phyloP scores from a whole-genome alignment of 108 stramenopile species.

The Skeletonema potamos region DNA sequence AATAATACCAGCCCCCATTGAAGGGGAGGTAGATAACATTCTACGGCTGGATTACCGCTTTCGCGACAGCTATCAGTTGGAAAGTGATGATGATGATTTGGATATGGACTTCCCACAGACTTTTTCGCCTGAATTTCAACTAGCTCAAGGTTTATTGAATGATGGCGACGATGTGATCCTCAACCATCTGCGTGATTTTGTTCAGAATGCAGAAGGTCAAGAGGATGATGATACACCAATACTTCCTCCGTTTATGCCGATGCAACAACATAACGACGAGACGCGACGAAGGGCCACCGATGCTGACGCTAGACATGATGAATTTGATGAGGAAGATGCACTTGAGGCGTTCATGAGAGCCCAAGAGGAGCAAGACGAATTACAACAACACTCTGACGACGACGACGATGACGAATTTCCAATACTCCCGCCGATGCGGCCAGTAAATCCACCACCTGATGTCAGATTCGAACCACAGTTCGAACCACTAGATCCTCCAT shows the following conservation, averaged over 20 bases:
- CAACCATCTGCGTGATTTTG: neutral
- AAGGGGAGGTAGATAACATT: constrained; percentile 42
- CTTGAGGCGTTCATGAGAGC: constrained; percentile 39
- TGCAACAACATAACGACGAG: too few species aligned
- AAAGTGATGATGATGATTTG: neutral
- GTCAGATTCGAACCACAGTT: constrained; percentile 59
- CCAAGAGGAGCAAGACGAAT: constrained; percentile 41
- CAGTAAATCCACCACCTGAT: constrained; percentile 34
- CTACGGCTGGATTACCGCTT: constrained; percentile 11
- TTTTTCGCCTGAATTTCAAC: neutral
- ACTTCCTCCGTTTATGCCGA: too few species aligned
- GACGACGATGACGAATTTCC: constrained; percentile 17
- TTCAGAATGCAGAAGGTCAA: neutral
- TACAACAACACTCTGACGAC: neutral
- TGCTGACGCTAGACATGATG: neutral
- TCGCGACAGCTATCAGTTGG: neutral
- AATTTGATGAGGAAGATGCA: constrained; percentile 42
- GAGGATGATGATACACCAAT: neutral
- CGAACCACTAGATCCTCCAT: constrained; percentile 63
- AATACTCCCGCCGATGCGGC: neutral
- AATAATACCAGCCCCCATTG: constrained; percentile 11
- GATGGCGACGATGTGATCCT: neutral
- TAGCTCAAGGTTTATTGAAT: neutral
- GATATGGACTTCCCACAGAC: neutral
- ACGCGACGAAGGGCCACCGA: neutral